These are phyloP conservation scores for Candida caryicola DNA, from an alignment of 805 yeast genomes.

Conservation along the genomic window DNA sequence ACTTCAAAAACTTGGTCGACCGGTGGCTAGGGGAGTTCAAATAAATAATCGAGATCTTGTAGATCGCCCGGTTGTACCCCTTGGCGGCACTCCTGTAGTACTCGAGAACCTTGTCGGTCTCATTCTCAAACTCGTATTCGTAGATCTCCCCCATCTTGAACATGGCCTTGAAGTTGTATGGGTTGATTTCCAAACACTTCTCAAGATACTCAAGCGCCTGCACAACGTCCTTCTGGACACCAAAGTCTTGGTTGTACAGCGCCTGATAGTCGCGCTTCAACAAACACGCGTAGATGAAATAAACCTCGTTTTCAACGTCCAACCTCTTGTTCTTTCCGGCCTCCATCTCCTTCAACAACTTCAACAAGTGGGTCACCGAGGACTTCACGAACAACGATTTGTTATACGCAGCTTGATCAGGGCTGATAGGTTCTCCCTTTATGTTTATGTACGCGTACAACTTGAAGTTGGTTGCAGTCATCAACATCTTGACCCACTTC, in stretches of 20 bases:
- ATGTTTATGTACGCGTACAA: constrained; percentile 42
- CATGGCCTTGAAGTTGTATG: constrained; percentile 30
- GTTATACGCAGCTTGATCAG: constrained; percentile 29
- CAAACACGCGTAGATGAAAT: constrained; percentile 36
- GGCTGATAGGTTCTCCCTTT: constrained; percentile 35
- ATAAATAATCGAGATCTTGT: constrained; percentile 36
- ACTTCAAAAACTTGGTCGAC: constrained; percentile 33
- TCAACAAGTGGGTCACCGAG: constrained; percentile 34
- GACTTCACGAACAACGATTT: constrained; percentile 39
- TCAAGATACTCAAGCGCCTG: constrained; percentile 31
- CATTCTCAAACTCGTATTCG: constrained; percentile 31
- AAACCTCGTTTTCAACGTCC: constrained; percentile 28
- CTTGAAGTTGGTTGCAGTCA: constrained; percentile 36
- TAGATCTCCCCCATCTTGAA: constrained; percentile 40
- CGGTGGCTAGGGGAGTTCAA: constrained; percentile 34
- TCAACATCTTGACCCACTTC: constrained; percentile 43
- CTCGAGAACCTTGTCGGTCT: constrained; percentile 31
- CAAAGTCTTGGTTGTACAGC: constrained; percentile 36
- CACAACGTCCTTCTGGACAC: constrained; percentile 25
- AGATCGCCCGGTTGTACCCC: constrained; percentile 46
- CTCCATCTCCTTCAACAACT: constrained; percentile 34
- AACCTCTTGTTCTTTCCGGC: constrained; percentile 15
- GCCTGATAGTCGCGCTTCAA: constrained; percentile 33
- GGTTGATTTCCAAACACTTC: constrained; percentile 30
- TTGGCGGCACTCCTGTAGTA: constrained; percentile 38